Percentiles rank a stretch among this genome's conserved stretches.
Conservation (phyloP, 139 green algal species). For the Chlorella sp. region DNA sequence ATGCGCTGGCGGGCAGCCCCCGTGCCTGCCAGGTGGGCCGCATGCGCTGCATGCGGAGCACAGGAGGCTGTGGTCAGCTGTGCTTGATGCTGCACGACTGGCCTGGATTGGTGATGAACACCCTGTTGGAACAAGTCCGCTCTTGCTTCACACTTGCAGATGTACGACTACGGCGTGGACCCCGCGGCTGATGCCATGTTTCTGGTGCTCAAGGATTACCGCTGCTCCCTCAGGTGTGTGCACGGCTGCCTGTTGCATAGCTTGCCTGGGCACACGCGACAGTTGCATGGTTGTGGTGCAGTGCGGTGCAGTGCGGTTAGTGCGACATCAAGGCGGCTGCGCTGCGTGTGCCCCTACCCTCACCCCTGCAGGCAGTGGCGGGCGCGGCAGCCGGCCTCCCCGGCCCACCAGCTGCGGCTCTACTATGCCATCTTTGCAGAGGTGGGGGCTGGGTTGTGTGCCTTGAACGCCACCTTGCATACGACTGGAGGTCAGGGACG, state of each 20-base stretch:
- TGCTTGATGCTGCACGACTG: too few species aligned
- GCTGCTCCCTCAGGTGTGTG: conserved; percentile 60
- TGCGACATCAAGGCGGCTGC: not conserved
- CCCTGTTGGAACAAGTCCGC: too few species aligned
- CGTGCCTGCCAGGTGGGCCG: conserved; percentile 61
- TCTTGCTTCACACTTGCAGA: conserved; percentile 33
- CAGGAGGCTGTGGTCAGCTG: not conserved
- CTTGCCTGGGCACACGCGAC: too few species aligned
- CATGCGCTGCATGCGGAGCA: not conserved
- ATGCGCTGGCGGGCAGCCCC: conserved; percentile 47
- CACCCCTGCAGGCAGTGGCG: conserved; percentile 65
- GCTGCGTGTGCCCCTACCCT: too few species aligned
- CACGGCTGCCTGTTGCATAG: too few species aligned
- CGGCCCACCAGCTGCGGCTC: conserved; percentile 26
- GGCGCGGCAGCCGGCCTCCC: conserved; percentile 14
- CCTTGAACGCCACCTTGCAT: too few species aligned
- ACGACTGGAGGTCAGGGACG: too few species aligned
- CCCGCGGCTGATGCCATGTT: conserved; percentile 57
- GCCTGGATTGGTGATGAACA: too few species aligned
- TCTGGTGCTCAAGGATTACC: conserved; percentile 78
- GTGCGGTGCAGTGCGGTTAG: too few species aligned
- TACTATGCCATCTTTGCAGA: conserved; percentile 62
- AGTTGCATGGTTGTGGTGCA: not conserved
- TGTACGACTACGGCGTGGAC: conserved; percentile 79
- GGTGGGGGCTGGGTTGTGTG: too few species aligned